Conservation (phyloP, 768 basidiomycete genomes). For the Clavaria fumosa region DNA sequence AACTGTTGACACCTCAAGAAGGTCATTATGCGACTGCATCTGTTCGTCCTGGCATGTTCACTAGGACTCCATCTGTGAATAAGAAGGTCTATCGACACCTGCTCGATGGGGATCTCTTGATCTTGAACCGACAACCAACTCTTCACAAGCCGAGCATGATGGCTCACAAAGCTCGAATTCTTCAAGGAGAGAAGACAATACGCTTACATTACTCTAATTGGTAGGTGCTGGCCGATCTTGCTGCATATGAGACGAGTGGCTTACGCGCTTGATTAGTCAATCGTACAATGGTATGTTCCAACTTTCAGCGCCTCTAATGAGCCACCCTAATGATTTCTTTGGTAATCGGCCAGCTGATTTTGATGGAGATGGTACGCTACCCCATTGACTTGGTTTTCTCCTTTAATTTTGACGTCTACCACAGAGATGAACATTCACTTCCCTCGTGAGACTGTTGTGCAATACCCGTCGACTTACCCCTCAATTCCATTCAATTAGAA, state of each 20-base stretch:
- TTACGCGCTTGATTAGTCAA: conserved; percentile 56
- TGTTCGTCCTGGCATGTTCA: conserved; percentile 47
- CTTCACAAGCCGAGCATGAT: conserved; percentile 99
- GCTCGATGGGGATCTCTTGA: conserved; percentile 85
- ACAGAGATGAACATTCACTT: conserved; percentile 99
- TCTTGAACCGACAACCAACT: conserved; percentile 95
- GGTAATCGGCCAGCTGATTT: conserved; percentile 66
- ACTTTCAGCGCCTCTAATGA: not conserved
- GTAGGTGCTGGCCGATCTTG: conserved; percentile 45
- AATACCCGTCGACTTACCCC: conserved; percentile 2
- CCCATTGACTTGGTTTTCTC: not conserved
- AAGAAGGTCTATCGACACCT: conserved; percentile 98
- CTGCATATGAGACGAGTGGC: no score
- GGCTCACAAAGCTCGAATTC: conserved; percentile 84
- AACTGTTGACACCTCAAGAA: conserved; percentile 83
- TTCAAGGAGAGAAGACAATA: conserved; percentile 96
- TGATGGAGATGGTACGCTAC: conserved; percentile 66
- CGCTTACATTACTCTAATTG: conserved; percentile 99
- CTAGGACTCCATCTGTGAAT: conserved; percentile 68
- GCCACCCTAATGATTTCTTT: conserved; percentile 5
- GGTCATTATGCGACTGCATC: conserved; percentile 35
- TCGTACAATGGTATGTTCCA: conserved; percentile 76
- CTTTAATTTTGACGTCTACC: conserved; percentile 11
- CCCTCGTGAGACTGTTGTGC: conserved; percentile 52
- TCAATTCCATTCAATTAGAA: conserved; percentile 31